A percentile compares a stretch with the other conserved stretches of the same genome.
Conservation (phyloP, 441 rosid species). For the Gossypium davidsonii region DNA sequence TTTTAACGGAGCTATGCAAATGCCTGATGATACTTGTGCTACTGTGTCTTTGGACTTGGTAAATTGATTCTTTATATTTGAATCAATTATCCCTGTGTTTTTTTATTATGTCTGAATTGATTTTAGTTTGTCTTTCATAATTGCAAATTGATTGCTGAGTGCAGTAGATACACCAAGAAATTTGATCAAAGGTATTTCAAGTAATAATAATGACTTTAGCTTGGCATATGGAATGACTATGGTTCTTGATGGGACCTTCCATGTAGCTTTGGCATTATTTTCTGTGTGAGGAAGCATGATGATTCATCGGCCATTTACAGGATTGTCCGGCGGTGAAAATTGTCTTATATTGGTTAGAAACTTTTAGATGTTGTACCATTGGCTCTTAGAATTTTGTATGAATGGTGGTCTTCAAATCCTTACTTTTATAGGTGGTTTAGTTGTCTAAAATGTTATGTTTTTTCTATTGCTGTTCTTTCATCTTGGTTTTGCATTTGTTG, state of each 20-base stretch:
- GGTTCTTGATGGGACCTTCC: not conserved
- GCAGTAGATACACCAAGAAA: not conserved
- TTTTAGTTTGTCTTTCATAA: conserved; percentile 3
- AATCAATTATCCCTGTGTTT: not conserved
- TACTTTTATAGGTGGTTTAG: not conserved
- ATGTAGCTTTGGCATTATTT: not conserved
- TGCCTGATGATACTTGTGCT: not conserved
- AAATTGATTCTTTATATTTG: not conserved
- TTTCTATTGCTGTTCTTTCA: not conserved
- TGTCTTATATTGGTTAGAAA: not conserved
- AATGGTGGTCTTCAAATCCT: not conserved
- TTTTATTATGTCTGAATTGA: not conserved
- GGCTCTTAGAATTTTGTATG: not conserved
- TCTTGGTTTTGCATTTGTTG: not conserved
- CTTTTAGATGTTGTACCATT: not conserved
- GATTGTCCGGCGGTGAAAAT: not conserved
- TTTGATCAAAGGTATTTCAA: not conserved
- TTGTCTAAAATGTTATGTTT: not conserved
- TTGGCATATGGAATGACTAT: not conserved
- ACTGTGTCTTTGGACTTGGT: not conserved
- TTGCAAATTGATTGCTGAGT: not conserved
- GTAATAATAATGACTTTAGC: not conserved
- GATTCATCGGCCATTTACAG: not conserved
- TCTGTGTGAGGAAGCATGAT: not conserved
- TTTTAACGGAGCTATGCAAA: not conserved